A percentile compares a stretch with the other conserved stretches of the same genome.
Evolutionary conservation across 352 stramenopile species (phyloP).

Genomic region (Phytophthora uliginosa): DNA sequence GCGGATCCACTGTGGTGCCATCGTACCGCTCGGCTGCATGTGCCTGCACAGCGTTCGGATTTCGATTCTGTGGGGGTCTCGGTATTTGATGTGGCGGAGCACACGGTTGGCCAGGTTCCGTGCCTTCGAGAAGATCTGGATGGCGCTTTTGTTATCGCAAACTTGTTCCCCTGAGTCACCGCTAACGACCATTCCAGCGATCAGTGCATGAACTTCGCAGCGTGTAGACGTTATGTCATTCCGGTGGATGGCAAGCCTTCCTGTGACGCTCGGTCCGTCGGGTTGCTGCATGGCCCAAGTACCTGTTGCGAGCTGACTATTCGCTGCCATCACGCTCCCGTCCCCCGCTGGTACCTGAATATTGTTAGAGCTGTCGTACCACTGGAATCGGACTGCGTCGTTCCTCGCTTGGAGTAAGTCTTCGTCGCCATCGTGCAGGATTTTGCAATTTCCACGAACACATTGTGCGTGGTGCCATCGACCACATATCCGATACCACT

Average conservation of each 20-base stretch:
- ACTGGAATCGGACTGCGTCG: background rate
- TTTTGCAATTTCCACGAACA: background rate
- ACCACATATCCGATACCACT: background rate
- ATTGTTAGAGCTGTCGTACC: background rate
- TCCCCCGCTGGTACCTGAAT: background rate
- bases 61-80: too few relatives aligned
- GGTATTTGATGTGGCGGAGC: too few relatives aligned
- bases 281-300: background rate
- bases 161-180: too few relatives aligned
- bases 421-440: background rate
- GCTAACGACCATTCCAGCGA: too few relatives aligned
- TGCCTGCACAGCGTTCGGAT: too few relatives aligned
- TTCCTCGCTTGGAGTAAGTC: background rate
- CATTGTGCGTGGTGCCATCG: background rate
- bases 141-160: too few relatives aligned
- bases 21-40: too few relatives aligned
- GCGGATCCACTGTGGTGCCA: too few relatives aligned
- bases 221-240: background rate
- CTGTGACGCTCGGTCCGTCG: background rate
- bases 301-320: background rate
- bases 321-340: background rate
- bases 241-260: background rate
- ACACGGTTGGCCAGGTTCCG: too few relatives aligned
- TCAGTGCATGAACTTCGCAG: background rate
- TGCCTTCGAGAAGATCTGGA: too few relatives aligned